Conservation (phyloP, 2,329 filamentous ascomycete genomes). For the Cytospora schulzeri region DNA sequence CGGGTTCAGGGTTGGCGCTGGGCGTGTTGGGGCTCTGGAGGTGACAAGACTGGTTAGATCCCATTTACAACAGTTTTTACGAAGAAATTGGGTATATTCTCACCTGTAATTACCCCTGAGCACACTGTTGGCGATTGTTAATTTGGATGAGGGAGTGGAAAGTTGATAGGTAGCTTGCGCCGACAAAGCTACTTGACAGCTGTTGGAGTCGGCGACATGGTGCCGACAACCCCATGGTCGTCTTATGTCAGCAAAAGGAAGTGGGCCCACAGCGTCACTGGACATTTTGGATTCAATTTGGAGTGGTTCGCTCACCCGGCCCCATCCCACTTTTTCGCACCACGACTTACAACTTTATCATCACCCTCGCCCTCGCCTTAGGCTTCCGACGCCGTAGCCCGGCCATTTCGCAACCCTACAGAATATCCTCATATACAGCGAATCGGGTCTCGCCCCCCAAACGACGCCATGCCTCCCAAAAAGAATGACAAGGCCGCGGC, state of each 20-base stretch:
- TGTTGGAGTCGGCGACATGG: constrained; percentile 19
- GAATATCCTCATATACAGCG: not conserved
- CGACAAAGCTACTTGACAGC: constrained; percentile 19
- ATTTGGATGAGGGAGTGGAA: constrained; percentile 6
- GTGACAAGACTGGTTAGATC: constrained; percentile 3
- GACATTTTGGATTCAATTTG: constrained; percentile 10
- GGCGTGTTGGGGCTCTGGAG: constrained; percentile 7
- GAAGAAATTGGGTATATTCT: not conserved
- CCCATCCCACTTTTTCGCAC: constrained; percentile 22
- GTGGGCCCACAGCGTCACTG: constrained; percentile 20
- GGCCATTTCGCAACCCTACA: not conserved
- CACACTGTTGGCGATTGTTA: not conserved
- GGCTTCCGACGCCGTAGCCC: constrained; percentile 4
- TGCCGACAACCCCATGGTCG: not conserved
- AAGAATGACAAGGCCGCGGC: constrained; percentile 55
- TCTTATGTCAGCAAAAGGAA: constrained; percentile 10
- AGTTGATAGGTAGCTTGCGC: constrained; percentile 1
- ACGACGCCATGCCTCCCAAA: constrained; percentile 73
- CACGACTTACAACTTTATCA: constrained; percentile 18
- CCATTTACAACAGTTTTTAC: not conserved
- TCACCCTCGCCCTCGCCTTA: not conserved
- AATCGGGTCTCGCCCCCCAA: not conserved
- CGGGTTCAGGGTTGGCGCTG: not conserved
- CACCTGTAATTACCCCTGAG: not conserved
- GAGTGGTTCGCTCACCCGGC: constrained; percentile 4